Evolutionary conservation across 148 eudicot species (phyloP).

Genomic region (Cornus suecica): DNA sequence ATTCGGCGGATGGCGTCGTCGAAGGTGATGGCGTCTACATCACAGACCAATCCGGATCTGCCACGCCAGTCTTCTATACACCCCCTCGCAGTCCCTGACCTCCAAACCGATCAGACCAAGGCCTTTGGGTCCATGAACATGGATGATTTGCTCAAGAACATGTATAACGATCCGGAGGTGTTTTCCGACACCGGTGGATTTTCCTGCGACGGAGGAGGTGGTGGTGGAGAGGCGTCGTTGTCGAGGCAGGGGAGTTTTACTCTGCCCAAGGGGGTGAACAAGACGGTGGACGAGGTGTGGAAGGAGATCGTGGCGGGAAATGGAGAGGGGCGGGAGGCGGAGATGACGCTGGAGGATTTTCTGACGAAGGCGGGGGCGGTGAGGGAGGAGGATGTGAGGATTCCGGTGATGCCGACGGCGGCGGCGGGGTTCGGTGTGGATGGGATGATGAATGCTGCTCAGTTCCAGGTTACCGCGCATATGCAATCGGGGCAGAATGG

Average conservation of each 20-base stretch:
- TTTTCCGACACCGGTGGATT: constrained; percentile 9
- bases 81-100: constrained; percentile 16
- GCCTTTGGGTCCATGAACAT: constrained; percentile 42
- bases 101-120: constrained; percentile 17
- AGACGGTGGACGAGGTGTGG: constrained; percentile 49
- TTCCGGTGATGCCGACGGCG: constrained; percentile 20
- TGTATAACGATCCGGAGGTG: constrained; percentile 40
- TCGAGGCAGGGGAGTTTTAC: background rate
- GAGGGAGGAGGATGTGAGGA: constrained; percentile 37
- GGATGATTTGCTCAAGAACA: constrained; percentile 51
- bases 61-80: constrained; percentile 33
- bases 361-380: constrained; percentile 51
- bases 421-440: constrained; percentile 22
- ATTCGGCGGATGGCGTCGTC: constrained; percentile 39
- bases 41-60: constrained; percentile 49
- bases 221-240: background rate
- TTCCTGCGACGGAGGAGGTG: constrained; percentile 2
- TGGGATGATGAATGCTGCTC: constrained; percentile 26
- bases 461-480: constrained; percentile 22
- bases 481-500: constrained; percentile 15
- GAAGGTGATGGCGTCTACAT: constrained; percentile 49
- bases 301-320: constrained; percentile 32
- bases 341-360: constrained; percentile 61
- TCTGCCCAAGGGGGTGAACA: constrained; percentile 14
- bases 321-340: constrained; percentile 23